Base-by-base conservation (phyloP, 202 grass and related monocot genomes). In the Panicum hallii region DNA sequence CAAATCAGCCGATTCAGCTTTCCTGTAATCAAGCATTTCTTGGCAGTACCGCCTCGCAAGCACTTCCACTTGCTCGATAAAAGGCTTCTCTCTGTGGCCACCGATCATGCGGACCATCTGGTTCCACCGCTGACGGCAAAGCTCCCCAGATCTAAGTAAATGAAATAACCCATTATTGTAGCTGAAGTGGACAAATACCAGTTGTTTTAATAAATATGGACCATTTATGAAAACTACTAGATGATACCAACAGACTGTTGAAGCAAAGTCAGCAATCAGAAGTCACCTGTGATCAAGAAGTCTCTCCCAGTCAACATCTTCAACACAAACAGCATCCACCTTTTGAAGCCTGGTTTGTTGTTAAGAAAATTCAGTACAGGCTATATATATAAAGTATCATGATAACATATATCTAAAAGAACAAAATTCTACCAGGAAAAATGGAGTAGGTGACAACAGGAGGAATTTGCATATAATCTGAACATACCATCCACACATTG, bases 281-380 rank as follows among this genome's bases (percentile, higher is more conserved):
- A 56, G 20, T 75, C 80, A 98, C 89, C 89, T 94, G 68, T 95
- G 81, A 64, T 94, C 80, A 53, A 98, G 88, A 89, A 95, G 87
- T 82, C 66, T 90, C 71, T 95, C 95, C 95, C 93, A 95, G 55
- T 95, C 86, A 79, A 98, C 81, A 79, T 98, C 95, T 92, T 98
- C 95, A n/a, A 89, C 34, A 82, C 91, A 95, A 79, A 67, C 87
- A 73, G 86, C 89, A 85, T 95, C 93, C 34, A 63, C 50, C 42
- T 38, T 38, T 38, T 38, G 36, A 38, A 38, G 36, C 36, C 36
- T 38, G 36, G 36, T 38, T 38, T 38, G 86, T 73, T 86, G 45
- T 67, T n/a, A 78, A 85, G 52, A 73, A 81, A 77, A 54, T 52
- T 88, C 48, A 86, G 79, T 30, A 6, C 49, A 79, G 63, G 23